Base-by-base conservation (phyloP, 1,284 basidiomycete genomes). In the Moesziomyces globuligerus region DNA sequence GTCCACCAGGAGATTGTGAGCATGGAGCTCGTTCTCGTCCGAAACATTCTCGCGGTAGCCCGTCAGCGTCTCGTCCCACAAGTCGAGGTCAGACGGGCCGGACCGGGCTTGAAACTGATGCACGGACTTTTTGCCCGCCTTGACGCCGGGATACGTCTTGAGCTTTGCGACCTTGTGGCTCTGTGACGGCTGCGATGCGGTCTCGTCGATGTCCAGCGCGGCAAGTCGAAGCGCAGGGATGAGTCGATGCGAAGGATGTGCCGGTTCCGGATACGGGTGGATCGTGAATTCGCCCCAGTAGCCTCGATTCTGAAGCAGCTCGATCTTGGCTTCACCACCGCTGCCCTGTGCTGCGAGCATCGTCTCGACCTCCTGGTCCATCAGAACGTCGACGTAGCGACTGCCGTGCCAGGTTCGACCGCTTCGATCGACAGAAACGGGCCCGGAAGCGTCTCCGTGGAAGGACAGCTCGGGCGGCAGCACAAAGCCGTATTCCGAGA, bases 221-320 rank as follows among this genome's bases (percentile, higher is more conserved):
- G 74, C 41, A 0, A 79, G 69, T 15, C 78, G 58, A 3, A 79
- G 50, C 8, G 79, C 78, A 8, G 62, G 58, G 1, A 77, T 51
- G 21, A 80, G 65, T 8, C 79, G 64, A 53, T 80, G 73, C 18
- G 74, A 76, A 4, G 78, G 76, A 65, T 80, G 78, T 1, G 78
- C 75, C 7, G 78, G 75, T 17, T 49, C 51, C 0, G 77, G 76
- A 17, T 41, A 55, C 2, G 77, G 74, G 37, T 80, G 79, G 8
- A 79, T 28, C 1, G 79, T 74, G 23, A 71, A 79, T 32, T 80
- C 79, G 7, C 50, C 48, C 74, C 78, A 79, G 47, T 80, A 80
- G n/a, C 74, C 74, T 17, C 66, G 34, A 11, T 69, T 66, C 40
- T 75, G 62, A 3, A 80, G 57, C 11, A 79, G 38, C 43, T 67